Conservation (phyloP, 2,329 filamentous ascomycete genomes). For the Aureobasidium sp. region DNA sequence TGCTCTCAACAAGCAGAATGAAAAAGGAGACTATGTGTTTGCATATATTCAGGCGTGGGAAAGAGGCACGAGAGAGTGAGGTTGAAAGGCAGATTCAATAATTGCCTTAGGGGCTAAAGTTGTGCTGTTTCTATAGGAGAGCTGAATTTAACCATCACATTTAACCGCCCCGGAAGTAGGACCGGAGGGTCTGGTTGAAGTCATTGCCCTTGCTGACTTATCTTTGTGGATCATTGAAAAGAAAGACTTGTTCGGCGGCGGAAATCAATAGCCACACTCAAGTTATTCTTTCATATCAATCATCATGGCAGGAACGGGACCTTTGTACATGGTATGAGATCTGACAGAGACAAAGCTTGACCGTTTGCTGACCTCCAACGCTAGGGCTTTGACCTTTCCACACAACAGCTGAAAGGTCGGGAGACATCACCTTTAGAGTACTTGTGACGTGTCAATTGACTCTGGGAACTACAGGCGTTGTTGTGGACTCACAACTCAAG, state of each 20-base stretch:
- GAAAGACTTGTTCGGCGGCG: neutral
- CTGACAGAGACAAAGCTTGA: neutral
- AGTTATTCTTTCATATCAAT: neutral
- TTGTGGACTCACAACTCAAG: constrained; percentile 73
- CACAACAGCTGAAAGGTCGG: constrained; percentile 86
- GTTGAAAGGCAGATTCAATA: constrained; percentile 6
- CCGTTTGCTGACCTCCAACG: neutral
- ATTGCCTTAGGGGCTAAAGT: constrained; percentile 6
- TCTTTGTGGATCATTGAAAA: constrained; percentile 9
- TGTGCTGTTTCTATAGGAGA: neutral
- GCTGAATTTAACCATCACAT: constrained; percentile 8
- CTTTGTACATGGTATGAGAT: constrained; percentile 6
- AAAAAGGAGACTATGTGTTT: neutral
- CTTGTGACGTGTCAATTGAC: constrained; percentile 4
- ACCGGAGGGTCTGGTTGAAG: neutral
- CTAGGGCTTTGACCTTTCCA: constrained; percentile 83
- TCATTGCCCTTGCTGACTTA: constrained; percentile 7
- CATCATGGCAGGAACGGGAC: constrained; percentile 8
- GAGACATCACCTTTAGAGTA: neutral
- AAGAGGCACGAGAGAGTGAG: neutral
- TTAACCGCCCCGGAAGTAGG: constrained; percentile 2
- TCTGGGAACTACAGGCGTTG: constrained; percentile 50
- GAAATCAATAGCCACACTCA: neutral
- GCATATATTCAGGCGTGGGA: neutral
- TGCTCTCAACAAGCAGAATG: neutral